Base-by-base conservation (phyloP, 208 protist genomes). In the Trypanosoma lewisi region DNA sequence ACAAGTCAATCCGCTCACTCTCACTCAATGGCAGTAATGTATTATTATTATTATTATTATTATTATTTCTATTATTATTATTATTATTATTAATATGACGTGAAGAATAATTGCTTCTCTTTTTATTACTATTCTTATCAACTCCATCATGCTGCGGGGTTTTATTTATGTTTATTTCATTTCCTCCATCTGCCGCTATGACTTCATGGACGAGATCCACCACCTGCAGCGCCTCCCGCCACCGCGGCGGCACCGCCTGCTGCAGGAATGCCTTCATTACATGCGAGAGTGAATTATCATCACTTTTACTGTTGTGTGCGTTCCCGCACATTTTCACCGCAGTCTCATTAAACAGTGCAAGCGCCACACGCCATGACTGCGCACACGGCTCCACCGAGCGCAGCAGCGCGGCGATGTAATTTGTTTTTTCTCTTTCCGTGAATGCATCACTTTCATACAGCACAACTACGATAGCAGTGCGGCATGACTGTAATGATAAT, bases 1-100 rank as follows among this genome's bases (percentile, higher is more conserved):
- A 75, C 4, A 85, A 59, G 55, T 69, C 59, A 39, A 73, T 71
- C 37, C 72, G 83, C 47, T 80, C 76, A 6, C 25, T 54, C 2
- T 66, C 51, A 1, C 50, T 75, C 25, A 89, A 62, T 12, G 67
- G 77, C 2, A 19, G 16, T 2, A 52, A 25, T 6, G 27, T 23
- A 33, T 36, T 30, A 12, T 12, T 41, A 33, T 8, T 37, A 52
- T 30, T 0, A 41, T 17, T 9, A 39, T 14, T 23, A 50, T 4
- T 37, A 51, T 9, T 14, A 51, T 11, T 19, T 5, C 19, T n/a
- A 53, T 2, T 2, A 58, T 4, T 21, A 31, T 17, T 34, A 49
- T 19, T 4, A 60, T n/a, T 50, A 49, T 4, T 49, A 14, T 31
- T 25, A 50, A 25, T 48, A 44, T 1, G 34, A n/a, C 25, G 45